A percentile compares a stretch with the other conserved stretches of the same genome.
Conservation (phyloP, 176 grass and related monocot genomes). For the Musa troglodytarum region DNA sequence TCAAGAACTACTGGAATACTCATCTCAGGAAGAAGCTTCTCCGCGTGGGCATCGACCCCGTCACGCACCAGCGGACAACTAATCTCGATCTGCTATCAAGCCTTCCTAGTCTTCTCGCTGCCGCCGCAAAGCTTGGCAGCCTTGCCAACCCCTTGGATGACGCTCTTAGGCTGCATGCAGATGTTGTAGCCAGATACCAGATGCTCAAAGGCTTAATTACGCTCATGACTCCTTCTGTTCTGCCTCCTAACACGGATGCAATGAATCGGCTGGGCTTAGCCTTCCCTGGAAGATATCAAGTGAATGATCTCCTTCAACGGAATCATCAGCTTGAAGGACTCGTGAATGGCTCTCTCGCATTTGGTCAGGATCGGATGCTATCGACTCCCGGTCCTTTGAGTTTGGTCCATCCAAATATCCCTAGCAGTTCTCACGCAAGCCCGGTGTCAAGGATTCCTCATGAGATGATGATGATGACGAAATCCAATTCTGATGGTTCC, state of each 20-base stretch:
- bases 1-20: constrained; percentile 18
- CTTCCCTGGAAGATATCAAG: not conserved
- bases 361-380: not conserved
- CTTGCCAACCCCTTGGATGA: constrained; percentile 10
- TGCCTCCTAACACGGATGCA: not conserved
- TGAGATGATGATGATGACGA: no score
- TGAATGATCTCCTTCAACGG: not conserved
- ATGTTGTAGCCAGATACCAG: not conserved
- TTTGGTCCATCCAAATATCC: no score
- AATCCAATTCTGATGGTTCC: no score
- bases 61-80: constrained; percentile 35
- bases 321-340: not conserved
- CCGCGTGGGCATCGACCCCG: constrained; percentile 47
- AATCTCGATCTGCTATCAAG: constrained; percentile 6
- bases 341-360: not conserved
- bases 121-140: constrained; percentile 33
- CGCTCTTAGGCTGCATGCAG: not conserved
- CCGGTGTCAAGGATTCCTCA: no score
- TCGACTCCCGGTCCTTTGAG: no score
- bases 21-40: constrained; percentile 61
- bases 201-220: not conserved
- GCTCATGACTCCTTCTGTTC: not conserved
- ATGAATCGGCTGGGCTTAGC: not conserved
- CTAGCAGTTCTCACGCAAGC: no score
- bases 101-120: constrained; percentile 10